Evolutionary conservation across 2,329 filamentous ascomycete species (phyloP).

Genomic region (Fusarium tupiense): DNA sequence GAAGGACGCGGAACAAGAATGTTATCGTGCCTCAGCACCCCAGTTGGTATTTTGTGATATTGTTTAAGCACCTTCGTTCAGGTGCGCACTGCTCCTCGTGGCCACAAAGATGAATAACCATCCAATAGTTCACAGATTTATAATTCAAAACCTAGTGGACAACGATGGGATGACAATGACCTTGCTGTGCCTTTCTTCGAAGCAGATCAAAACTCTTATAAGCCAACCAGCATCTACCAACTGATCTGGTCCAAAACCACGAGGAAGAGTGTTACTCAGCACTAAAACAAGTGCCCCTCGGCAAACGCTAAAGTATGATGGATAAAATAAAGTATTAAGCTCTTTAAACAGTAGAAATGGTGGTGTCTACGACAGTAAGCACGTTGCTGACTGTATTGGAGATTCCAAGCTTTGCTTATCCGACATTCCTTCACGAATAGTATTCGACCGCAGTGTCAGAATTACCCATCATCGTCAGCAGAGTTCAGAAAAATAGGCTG

Average conservation of each 20-base stretch:
- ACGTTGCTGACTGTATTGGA: not conserved
- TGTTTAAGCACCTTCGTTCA: not conserved
- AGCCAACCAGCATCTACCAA: not conserved
- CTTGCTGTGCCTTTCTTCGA: not conserved
- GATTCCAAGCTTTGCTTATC: not conserved
- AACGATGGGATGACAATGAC: not conserved
- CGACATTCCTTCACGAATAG: not conserved
- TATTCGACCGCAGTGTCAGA: not conserved
- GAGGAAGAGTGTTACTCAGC: not conserved
- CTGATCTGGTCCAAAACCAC: not conserved
- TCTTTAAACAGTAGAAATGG: not conserved
- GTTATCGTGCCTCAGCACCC: not conserved
- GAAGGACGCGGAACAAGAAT: not conserved
- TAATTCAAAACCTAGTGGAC: fast-evolving
- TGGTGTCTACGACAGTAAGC: not conserved
- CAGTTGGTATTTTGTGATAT: not conserved
- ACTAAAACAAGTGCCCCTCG: not conserved
- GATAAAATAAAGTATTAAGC: not conserved
- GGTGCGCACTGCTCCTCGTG: too few species aligned
- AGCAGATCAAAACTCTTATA: not conserved
- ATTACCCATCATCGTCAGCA: not conserved
- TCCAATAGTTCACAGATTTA: too few species aligned
- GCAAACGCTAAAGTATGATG: not conserved
- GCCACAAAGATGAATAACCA: not conserved
- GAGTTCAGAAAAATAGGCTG: not conserved